A percentile compares a stretch with the other conserved stretches of the same genome.
Conservation (phyloP, 2,329 filamentous ascomycete genomes). For the Fusarium sublunatum region DNA sequence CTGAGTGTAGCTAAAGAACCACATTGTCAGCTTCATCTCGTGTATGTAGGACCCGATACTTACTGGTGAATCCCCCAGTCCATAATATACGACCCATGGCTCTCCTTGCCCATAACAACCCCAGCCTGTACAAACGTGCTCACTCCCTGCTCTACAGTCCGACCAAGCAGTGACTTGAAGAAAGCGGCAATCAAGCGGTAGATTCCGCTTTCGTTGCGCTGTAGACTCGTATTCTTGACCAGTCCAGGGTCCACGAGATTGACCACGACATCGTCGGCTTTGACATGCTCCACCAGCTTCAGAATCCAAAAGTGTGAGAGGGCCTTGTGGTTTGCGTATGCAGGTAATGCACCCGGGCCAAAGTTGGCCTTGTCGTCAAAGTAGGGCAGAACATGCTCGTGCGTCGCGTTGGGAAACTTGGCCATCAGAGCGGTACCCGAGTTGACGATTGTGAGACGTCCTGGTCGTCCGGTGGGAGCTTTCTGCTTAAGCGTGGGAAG, state of each 20-base stretch:
- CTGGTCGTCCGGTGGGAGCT: slow-evolving; percentile 29
- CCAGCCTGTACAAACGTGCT: slow-evolving; percentile 40
- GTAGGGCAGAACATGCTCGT: slow-evolving; percentile 41
- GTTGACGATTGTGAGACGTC: slow-evolving; percentile 49
- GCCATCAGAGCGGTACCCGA: slow-evolving; percentile 45
- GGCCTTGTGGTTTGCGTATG: slow-evolving; percentile 48
- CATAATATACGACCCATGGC: slow-evolving; percentile 40
- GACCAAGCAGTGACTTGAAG: slow-evolving; percentile 21
- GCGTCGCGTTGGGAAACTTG: slow-evolving; percentile 40
- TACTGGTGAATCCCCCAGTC: slow-evolving; percentile 44
- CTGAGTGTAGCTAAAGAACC: slow-evolving; percentile 45
- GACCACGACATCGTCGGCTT: slow-evolving; percentile 55
- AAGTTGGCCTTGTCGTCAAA: slow-evolving; percentile 49
- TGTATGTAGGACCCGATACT: slow-evolving; percentile 1
- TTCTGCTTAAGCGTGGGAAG: slow-evolving; percentile 50
- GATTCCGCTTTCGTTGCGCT: slow-evolving; percentile 46
- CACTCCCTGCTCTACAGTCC: slow-evolving; percentile 32
- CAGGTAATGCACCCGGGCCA: slow-evolving; percentile 11
- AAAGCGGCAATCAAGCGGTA: slow-evolving; percentile 14
- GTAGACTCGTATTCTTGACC: slow-evolving; percentile 56
- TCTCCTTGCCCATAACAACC: slow-evolving; percentile 37
- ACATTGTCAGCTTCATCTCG: slow-evolving; percentile 12
- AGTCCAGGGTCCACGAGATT: slow-evolving; percentile 61
- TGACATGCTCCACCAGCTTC: slow-evolving; percentile 53
- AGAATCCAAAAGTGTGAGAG: slow-evolving; percentile 51